Percentiles rank a stretch among this genome's conserved stretches.
These are phyloP conservation scores for Ilex asprella DNA, from an alignment of 257 asterid species.

Conservation along the genomic window DNA sequence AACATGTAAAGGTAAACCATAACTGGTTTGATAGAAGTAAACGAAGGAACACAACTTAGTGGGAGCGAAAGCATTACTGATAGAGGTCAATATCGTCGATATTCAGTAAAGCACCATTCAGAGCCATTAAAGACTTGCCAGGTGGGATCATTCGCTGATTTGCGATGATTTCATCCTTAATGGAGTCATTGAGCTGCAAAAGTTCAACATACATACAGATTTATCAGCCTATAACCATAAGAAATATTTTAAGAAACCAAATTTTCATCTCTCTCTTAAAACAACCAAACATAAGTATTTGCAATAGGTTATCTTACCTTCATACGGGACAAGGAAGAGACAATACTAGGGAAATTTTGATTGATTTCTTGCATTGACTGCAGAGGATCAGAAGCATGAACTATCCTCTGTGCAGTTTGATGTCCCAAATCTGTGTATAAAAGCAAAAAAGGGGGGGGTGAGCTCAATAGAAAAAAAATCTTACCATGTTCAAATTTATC, in stretches of 20 bases:
- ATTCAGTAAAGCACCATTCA: constrained; percentile 95
- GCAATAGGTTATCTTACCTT: constrained; percentile 50
- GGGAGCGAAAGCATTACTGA: constrained; percentile 57
- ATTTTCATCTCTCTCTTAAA: constrained; percentile 8
- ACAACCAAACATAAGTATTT: constrained; percentile 8
- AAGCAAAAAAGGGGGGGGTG: not conserved
- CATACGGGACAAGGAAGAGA: constrained; percentile 90
- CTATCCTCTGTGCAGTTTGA: constrained; percentile 96
- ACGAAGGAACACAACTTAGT: constrained; percentile 8
- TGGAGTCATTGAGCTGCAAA: constrained; percentile 84
- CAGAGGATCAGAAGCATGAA: constrained; percentile 95
- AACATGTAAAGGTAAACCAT: constrained; percentile 1
- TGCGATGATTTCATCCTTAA: constrained; percentile 83
- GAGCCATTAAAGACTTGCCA: constrained; percentile 95
- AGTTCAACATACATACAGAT: constrained; percentile 16
- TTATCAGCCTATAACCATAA: constrained; percentile 19
- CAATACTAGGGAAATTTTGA: constrained; percentile 91
- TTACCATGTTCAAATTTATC: not conserved
- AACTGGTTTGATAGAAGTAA: not conserved
- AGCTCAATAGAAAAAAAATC: not conserved
- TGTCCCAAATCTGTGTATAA: constrained; percentile 76
- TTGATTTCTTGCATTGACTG: constrained; percentile 92
- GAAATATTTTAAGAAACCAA: constrained; percentile 4
- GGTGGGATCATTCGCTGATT: constrained; percentile 99
- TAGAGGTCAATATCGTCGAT: constrained; percentile 92